Evolutionary conservation across 2,329 filamentous ascomycete species (phyloP).

Genomic region (Botrytis porri): DNA sequence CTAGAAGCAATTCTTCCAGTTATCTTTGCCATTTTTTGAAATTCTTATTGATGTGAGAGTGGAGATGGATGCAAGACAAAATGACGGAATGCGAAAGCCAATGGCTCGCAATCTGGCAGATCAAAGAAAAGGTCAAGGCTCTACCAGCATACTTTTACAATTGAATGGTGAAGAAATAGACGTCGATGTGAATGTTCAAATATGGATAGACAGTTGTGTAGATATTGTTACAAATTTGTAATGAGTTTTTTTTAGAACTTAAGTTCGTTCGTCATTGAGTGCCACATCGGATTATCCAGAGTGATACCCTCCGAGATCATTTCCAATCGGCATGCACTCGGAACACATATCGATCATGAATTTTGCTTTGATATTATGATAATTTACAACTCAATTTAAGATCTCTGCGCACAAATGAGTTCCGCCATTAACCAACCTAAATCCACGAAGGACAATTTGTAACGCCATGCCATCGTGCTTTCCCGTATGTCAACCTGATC

Average conservation of each 20-base stretch:
- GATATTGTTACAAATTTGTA: neutral
- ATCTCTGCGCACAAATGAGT: neutral
- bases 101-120: slow-evolving; percentile 26
- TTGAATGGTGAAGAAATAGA: neutral
- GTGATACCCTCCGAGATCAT: slow-evolving; percentile 5
- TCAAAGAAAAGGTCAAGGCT: slow-evolving; percentile 14
- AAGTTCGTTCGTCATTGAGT: slow-evolving; percentile 17
- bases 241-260: neutral
- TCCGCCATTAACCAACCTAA: neutral
- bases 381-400: slow-evolving; percentile 2
- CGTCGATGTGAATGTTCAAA: neutral
- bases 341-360: neutral
- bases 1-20: slow-evolving; percentile 24
- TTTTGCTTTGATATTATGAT: slow-evolving; percentile 2
- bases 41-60: neutral
- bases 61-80: neutral
- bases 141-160: slow-evolving; percentile 8
- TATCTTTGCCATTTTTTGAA: slow-evolving; percentile 29
- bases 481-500: slow-evolving; percentile 7
- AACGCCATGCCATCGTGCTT: slow-evolving; percentile 18
- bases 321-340: neutral
- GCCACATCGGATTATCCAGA: slow-evolving; percentile 5
- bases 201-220: neutral
- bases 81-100: slow-evolving; percentile 29
- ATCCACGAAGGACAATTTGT: neutral